These are phyloP conservation scores for Pelargonium myrrhifolium DNA, from an alignment of 441 rosid species.

Conservation along the genomic window DNA sequence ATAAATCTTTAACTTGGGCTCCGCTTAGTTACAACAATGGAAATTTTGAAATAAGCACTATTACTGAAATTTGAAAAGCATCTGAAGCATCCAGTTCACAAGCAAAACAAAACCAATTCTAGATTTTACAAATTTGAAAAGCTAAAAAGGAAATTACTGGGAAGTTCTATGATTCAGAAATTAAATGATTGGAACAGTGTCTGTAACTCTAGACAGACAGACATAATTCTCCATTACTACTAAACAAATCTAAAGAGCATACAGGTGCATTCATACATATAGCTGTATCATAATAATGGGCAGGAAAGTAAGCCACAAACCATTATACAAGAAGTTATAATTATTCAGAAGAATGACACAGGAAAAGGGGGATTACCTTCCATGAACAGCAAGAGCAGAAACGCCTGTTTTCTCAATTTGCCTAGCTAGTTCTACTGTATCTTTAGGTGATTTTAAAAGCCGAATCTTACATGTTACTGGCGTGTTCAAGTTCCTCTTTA, in stretches of 20 bases:
- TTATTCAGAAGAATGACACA: slow-evolving; percentile 5
- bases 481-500: slow-evolving; percentile 67
- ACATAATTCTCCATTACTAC: too few relatives aligned
- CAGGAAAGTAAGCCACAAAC: neutral
- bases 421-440: slow-evolving; percentile 83
- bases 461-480: slow-evolving; percentile 91
- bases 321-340: neutral
- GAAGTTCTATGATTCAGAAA: too few relatives aligned
- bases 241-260: neutral
- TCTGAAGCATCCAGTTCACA: neutral
- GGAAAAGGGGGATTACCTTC: slow-evolving; percentile 44
- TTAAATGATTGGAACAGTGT: too few relatives aligned
- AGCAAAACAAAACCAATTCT: too few relatives aligned
- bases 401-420: slow-evolving; percentile 85
- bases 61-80: too few relatives aligned
- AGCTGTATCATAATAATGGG: neutral
- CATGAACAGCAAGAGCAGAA: slow-evolving; percentile 87
- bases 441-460: slow-evolving; percentile 54
- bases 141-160: too few relatives aligned
- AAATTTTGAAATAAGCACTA: neutral
- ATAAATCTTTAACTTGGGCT: neutral
- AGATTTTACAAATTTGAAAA: too few relatives aligned
- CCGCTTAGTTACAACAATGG: neutral
- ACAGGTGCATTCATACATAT: neutral
- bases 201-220: too few relatives aligned